These are phyloP conservation scores for Coniochaeta ligniaria DNA, from an alignment of 2,329 filamentous ascomycete species.

Conservation along the genomic window DNA sequence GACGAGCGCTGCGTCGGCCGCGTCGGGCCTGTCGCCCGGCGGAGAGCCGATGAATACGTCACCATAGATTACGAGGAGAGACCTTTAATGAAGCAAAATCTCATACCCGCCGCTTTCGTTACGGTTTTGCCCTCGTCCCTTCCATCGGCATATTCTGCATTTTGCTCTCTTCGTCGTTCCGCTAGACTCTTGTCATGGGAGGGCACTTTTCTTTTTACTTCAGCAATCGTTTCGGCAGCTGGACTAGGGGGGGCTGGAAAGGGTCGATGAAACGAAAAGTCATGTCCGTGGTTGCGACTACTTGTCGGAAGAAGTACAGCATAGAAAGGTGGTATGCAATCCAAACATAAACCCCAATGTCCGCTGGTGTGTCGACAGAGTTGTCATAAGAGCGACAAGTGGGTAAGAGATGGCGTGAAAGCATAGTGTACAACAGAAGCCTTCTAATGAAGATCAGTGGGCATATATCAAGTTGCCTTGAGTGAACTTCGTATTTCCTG, in stretches of 20 bases:
- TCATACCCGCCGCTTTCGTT: conserved; percentile 20
- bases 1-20: conserved; percentile 70
- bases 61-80: conserved; percentile 43
- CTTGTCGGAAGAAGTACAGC: neutral
- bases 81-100: conserved; percentile 41
- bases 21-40: conserved; percentile 35
- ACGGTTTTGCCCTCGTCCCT: neutral
- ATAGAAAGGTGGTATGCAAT: neutral
- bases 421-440: neutral
- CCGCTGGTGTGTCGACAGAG: neutral
- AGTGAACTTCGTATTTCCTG: neutral
- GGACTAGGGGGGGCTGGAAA: neutral
- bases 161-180: neutral
- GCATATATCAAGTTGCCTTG: neutral
- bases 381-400: neutral
- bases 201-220: neutral
- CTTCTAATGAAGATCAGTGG: too few species aligned
- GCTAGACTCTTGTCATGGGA: neutral
- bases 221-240: neutral
- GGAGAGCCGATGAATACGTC: conserved; percentile 60
- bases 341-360: neutral
- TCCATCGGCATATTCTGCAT: neutral
- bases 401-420: neutral
- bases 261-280: neutral
- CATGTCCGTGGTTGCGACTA: neutral